Base-by-base conservation (phyloP, 352 stramenopile genomes). In the Pythium chondricola region DNA sequence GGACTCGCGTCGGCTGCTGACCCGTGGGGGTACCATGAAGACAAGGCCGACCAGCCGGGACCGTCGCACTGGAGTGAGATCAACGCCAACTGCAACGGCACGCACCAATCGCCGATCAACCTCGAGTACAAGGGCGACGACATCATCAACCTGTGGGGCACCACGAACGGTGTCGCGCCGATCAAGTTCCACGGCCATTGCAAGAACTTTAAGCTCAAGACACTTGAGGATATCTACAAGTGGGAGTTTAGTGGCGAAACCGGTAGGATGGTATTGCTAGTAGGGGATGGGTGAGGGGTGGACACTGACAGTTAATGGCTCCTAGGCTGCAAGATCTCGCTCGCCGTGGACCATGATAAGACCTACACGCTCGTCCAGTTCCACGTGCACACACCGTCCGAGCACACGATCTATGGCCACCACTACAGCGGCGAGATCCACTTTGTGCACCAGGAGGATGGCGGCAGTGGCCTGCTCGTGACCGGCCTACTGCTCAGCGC, bases 201-300 rank as follows among this genome's bases (percentile, higher is more conserved):
- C 35, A 42, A 69, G 21, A 64, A 70, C 24, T 86, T 81, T 38
- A 74, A 67, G 31, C 32, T 86, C 14, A 74, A 73, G 49, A 78
- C 67, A 9, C 71, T 84, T 30, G 69, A 78, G 24, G 69, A 86
- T 21, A 20, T 86, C 26, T 80, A 69, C 69, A 83, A 81, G 59
- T 83, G 71, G 71, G 62, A 77, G 55, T 62, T 83, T 27, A 38
- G 51, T 13, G 61, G 44, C 39, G 43, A 74, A 22, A 67, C 56
- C 16, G 50, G 74, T 83, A 39, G n/a, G n/a, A n/a, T n/a, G n/a
- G n/a, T n/a, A n/a, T n/a, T n/a, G n/a, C n/a, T n/a, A n/a, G n/a
- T n/a, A n/a, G n/a, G n/a, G n/a, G n/a, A n/a, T n/a, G n/a, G n/a
- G n/a, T n/a, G n/a, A n/a, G n/a, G n/a, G n/a, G n/a, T n/a, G n/a